These are phyloP conservation scores for Saprolegnia diclina DNA, from an alignment of 352 stramenopile genomes.

Conservation along the genomic window DNA sequence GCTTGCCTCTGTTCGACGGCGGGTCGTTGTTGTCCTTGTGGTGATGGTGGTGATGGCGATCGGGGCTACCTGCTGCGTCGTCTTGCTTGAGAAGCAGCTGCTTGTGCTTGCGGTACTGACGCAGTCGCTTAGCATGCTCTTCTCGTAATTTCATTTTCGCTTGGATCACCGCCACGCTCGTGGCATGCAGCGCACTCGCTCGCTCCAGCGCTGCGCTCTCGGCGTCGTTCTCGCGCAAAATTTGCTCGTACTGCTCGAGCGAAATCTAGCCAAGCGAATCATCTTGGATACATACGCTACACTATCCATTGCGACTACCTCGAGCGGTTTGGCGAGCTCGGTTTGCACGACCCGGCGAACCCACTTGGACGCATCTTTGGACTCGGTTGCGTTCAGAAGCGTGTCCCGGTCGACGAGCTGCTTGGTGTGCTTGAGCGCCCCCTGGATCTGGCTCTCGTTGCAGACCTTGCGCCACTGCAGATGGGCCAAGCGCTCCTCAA, in stretches of 20 bases:
- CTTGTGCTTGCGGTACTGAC: conserved; percentile 14
- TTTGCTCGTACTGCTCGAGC: neutral
- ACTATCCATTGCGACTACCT: conserved; percentile 14
- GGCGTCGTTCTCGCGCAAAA: conserved; percentile 1
- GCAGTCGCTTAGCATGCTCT: conserved; percentile 9
- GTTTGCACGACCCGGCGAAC: conserved; percentile 49
- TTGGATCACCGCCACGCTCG: conserved; percentile 9
- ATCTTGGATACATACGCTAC: neutral
- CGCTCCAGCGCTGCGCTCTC: conserved; percentile 18
- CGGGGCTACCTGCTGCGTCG: no score
- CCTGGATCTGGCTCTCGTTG: conserved; percentile 65
- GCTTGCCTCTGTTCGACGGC: no score
- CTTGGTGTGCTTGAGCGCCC: conserved; percentile 48
- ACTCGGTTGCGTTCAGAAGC: conserved; percentile 42
- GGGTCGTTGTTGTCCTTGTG: neutral
- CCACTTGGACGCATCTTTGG: conserved; percentile 39
- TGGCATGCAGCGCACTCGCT: neutral
- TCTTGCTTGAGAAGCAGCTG: neutral
- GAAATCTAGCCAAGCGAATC: neutral
- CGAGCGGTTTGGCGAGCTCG: conserved; percentile 48
- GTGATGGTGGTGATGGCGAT: neutral
- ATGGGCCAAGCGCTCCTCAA: conserved; percentile 62
- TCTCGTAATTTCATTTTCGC: conserved; percentile 19
- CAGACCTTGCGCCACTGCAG: conserved; percentile 67
- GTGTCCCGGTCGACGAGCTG: conserved; percentile 58